Conservation (phyloP, 345 rosid species). For the Abelmoschus esculentus region DNA sequence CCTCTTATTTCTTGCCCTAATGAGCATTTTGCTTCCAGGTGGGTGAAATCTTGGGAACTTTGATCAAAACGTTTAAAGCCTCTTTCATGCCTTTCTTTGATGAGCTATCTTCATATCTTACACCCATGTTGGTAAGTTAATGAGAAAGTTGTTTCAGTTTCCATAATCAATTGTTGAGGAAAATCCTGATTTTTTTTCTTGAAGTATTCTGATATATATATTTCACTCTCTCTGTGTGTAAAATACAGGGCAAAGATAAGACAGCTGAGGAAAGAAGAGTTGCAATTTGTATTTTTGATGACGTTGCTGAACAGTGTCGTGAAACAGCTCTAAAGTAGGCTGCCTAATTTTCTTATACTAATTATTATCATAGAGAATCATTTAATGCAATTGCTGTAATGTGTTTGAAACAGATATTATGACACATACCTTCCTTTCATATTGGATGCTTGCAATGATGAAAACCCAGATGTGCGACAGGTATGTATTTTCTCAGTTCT, state of each 20-base stretch:
- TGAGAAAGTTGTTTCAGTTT: neutral
- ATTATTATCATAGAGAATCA: neutral
- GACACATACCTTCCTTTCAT: neutral
- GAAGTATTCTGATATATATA: neutral
- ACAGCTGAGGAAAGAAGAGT: neutral
- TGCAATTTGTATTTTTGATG: neutral
- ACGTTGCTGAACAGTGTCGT: neutral
- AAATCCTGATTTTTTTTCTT: neutral
- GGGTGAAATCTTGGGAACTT: slow-evolving; percentile 95
- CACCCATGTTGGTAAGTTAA: slow-evolving; percentile 98
- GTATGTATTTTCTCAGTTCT: neutral
- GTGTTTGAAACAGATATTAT: neutral
- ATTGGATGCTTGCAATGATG: neutral
- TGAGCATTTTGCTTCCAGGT: slow-evolving; percentile 40
- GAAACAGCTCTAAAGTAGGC: neutral
- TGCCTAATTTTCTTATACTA: neutral
- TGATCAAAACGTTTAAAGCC: slow-evolving; percentile 89
- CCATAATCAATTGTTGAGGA: neutral
- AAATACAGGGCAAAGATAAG: neutral
- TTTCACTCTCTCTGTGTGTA: neutral
- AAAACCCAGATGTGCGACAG: neutral
- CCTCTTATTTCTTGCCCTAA: slow-evolving; percentile 7
- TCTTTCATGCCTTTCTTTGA: slow-evolving; percentile 91
- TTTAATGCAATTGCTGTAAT: neutral
- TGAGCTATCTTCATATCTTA: slow-evolving; percentile 83